Base-by-base conservation (phyloP, 768 basidiomycete genomes). In the Russula virescens region DNA sequence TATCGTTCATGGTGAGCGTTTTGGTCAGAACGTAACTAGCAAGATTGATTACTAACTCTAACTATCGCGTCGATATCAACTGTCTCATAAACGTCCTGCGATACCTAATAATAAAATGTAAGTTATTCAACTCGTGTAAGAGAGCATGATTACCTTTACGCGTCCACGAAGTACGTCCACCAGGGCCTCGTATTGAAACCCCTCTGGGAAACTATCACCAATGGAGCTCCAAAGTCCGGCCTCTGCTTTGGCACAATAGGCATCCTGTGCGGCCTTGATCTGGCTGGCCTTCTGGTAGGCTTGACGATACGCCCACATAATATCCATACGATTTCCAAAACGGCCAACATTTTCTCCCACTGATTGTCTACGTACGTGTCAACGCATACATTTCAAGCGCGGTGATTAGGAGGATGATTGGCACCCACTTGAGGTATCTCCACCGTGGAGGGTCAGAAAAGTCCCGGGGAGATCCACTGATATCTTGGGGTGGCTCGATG, bases 111-210 rank as follows among this genome's bases (percentile, higher is more conserved):
- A 38, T 11, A 49, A 35, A 13, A 35, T 40, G 23, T 23, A 43
- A 38, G 52, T 23, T 54, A 50, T 28, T 43, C 16, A 45, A 16
- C 35, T 25, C 31, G 14, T 35, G n/a, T 18, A 40, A 21, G 49
- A n/a, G 16, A 46, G 43, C 48, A 34, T 35, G 28, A 9, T 52
- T 18, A 85, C 88, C 82, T 91, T 94, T 71, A 94, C 92, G 59
- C 84, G 86, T 9, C 94, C 94, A 45, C 94, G 81, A 52, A 94
- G 78, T 38, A 93, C 90, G 64, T 93, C 91, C 5, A 91, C 85
- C 34, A 94, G 75, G 61, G 83, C 81, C 68, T 93, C 89, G 85
- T 85, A 90, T 68, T 89, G 77, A 45, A 60, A 71, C 63, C 81
- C 81, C 49, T 90, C 86, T 1, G 94, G 94, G 74, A 90, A 94